phyloP scores from a whole-genome alignment of 768 basidiomycete species.

The Leccinum subgranulosum region DNA sequence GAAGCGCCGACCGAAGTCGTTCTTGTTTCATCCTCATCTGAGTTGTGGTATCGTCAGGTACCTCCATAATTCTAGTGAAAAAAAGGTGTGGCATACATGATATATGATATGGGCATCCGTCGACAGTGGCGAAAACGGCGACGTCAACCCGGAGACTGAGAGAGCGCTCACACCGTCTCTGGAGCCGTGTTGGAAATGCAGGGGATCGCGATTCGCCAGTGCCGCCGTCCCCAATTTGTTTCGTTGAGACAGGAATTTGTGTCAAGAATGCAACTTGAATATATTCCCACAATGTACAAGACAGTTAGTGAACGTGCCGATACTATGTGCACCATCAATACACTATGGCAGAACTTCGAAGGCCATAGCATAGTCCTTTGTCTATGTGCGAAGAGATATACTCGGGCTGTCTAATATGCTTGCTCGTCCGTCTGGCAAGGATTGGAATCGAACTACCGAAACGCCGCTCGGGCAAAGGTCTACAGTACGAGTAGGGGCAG shows the following conservation, averaged over 20 bases:
- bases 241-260: too few species aligned
- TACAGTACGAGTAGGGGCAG: too few species aligned
- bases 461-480: too few species aligned
- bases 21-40: background rate
- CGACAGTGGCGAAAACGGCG: background rate
- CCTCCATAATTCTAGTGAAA: background rate
- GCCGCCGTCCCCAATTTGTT: background rate
- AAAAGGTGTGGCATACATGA: background rate
- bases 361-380: too few species aligned
- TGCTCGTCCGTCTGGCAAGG: too few species aligned
- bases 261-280: background rate
- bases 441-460: too few species aligned
- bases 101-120: background rate
- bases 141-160: background rate
- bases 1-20: background rate
- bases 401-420: too few species aligned
- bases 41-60: background rate
- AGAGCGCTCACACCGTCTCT: background rate
- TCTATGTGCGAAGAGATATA: too few species aligned
- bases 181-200: background rate
- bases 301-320: too few species aligned
- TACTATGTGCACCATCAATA: too few species aligned
- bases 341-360: too few species aligned
- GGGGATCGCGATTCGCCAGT: too few species aligned
- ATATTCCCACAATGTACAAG: background rate